A percentile compares a stretch with the other conserved stretches of the same genome.
Evolutionary conservation across 441 rosid species (phyloP).

Genomic region (Macaranga tanarius): DNA sequence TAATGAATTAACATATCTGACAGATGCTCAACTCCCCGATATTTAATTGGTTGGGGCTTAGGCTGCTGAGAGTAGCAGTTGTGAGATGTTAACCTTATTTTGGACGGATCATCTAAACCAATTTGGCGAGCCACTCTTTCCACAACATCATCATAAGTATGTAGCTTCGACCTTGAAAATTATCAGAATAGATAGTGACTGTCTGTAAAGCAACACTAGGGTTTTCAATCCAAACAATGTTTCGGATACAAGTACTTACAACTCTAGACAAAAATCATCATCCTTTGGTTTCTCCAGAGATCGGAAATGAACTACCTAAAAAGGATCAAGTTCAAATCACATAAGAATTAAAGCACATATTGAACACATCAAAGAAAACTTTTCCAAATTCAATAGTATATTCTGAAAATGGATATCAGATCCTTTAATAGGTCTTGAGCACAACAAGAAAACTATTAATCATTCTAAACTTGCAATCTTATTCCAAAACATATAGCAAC

Average conservation of each 20-base stretch:
- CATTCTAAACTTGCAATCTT: not conserved
- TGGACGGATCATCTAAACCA: slow-evolving; percentile 84
- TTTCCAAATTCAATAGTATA: not conserved
- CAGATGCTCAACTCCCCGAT: slow-evolving; percentile 78
- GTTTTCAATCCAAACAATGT: not conserved
- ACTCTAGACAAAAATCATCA: slow-evolving; percentile 79
- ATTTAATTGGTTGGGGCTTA: slow-evolving; percentile 87
- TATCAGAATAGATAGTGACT: slow-evolving; percentile 25
- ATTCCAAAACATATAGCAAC: not conserved
- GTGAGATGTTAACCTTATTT: slow-evolving; percentile 90
- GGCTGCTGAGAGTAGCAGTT: slow-evolving; percentile 99
- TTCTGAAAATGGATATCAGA: not conserved
- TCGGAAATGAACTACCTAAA: slow-evolving; percentile 84
- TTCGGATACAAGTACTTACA: slow-evolving; percentile 51
- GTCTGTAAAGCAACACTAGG: slow-evolving; percentile 8
- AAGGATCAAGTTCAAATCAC: slow-evolving; percentile 26
- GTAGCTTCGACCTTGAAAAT: slow-evolving; percentile 72
- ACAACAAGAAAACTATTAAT: not conserved
- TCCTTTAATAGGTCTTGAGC: not conserved
- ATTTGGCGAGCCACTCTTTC: slow-evolving; percentile 78
- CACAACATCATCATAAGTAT: slow-evolving; percentile 86
- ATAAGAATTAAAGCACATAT: not conserved
- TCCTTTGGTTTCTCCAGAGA: slow-evolving; percentile 85
- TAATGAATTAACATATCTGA: slow-evolving; percentile 89
- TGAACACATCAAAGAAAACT: not conserved